Percentiles rank a stretch among this genome's conserved stretches.
Conservation (phyloP, 2,329 filamentous ascomycete genomes). For the Falciphora oryzae region DNA sequence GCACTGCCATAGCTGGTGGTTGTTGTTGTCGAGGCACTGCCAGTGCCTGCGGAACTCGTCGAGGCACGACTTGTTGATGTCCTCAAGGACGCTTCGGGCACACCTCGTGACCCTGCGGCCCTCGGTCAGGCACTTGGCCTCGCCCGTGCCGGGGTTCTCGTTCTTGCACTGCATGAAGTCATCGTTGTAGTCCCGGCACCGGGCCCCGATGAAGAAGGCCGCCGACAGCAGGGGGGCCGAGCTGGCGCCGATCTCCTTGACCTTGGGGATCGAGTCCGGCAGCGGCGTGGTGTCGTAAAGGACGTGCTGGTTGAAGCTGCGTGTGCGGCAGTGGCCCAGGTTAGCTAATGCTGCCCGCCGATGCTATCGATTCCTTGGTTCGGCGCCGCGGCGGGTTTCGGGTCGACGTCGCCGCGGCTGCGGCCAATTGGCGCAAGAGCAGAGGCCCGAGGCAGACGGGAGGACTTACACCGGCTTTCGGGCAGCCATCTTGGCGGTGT, state of each 20-base stretch:
- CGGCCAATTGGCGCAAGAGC: conserved; percentile 14
- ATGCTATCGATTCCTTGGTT: conserved; percentile 20
- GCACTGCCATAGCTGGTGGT: conserved; percentile 97
- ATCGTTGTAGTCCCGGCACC: conserved; percentile 94
- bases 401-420: background rate
- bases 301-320: conserved; percentile 88
- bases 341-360: background rate
- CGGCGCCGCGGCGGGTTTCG: conserved; percentile 10
- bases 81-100: conserved; percentile 91
- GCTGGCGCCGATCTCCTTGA: conserved; percentile 87
- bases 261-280: conserved; percentile 83
- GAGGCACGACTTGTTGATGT: conserved; percentile 93
- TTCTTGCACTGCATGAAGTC: conserved; percentile 99
- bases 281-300: conserved; percentile 96
- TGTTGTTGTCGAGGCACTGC: conserved; percentile 94
- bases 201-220: conserved; percentile 92
- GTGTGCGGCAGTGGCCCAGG: conserved; percentile 9
- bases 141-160: conserved; percentile 82
- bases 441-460: background rate
- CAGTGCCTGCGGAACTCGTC: conserved; percentile 89
- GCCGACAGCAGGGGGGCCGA: conserved; percentile 90
- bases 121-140: conserved; percentile 93
- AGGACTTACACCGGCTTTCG: conserved; percentile 51
- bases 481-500: conserved; percentile 49
- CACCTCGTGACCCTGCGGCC: conserved; percentile 94